Evolutionary conservation across 805 yeast species (phyloP).

Genomic region (Candida nemodendra): DNA sequence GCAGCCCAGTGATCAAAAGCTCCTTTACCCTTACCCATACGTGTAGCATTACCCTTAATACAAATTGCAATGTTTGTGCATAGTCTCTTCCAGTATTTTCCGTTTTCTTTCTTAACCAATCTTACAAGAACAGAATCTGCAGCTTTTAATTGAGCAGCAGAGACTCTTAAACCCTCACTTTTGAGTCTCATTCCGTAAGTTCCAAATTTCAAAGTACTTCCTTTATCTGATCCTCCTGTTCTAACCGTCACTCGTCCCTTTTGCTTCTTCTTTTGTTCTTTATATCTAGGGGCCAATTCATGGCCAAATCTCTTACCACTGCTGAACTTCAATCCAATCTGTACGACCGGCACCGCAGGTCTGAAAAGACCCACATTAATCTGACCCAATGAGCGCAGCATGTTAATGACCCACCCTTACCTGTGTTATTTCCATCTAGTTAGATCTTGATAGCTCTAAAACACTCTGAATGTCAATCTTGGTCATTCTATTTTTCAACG

Average conservation of each 20-base stretch:
- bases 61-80: slow-evolving; percentile 88
- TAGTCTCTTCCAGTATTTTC: slow-evolving; percentile 75
- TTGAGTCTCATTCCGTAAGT: slow-evolving; percentile 82
- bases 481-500: too few species aligned
- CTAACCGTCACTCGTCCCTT: slow-evolving; percentile 94
- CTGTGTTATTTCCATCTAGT: too few species aligned
- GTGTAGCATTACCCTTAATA: slow-evolving; percentile 95
- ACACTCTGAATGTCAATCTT: too few species aligned
- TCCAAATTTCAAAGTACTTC: slow-evolving; percentile 80
- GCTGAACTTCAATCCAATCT: slow-evolving; percentile 9
- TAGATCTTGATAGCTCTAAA: too few species aligned
- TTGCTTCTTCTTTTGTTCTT: slow-evolving; percentile 68
- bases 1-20: slow-evolving; percentile 96
- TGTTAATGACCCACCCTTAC: too few species aligned
- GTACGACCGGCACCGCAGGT: slow-evolving; percentile 2
- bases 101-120: slow-evolving; percentile 75
- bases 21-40: slow-evolving; percentile 99
- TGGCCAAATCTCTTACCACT: slow-evolving; percentile 50
- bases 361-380: slow-evolving; percentile 1
- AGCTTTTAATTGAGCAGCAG: slow-evolving; percentile 85
- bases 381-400: slow-evolving; percentile 1
- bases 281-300: slow-evolving; percentile 76
- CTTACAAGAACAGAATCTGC: slow-evolving; percentile 87
- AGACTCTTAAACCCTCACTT: slow-evolving; percentile 81
- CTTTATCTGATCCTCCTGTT: slow-evolving; percentile 91